phyloP scores from a whole-genome alignment of 805 yeast species.

The Saccharomycodes ludwigii region DNA sequence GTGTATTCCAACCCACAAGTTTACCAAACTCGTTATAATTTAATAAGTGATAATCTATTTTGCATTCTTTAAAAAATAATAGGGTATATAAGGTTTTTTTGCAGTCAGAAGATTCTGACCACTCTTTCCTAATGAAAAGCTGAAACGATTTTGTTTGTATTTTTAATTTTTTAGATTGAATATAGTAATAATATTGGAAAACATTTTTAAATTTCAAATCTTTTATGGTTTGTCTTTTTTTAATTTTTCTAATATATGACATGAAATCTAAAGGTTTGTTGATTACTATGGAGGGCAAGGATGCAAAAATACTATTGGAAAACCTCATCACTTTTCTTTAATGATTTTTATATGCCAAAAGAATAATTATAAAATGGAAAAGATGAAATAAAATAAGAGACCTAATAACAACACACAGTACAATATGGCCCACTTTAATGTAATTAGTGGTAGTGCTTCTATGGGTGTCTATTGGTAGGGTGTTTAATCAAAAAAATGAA shows the following conservation, averaged over 20 bases:
- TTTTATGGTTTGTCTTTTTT: not conserved
- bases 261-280: too few relatives aligned
- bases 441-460: too few relatives aligned
- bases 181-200: conserved; percentile 14
- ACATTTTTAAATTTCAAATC: too few relatives aligned
- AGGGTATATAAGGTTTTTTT: conserved; percentile 15
- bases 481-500: too few relatives aligned
- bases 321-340: too few relatives aligned
- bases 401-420: too few relatives aligned
- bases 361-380: too few relatives aligned
- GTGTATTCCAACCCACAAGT: conserved; percentile 13
- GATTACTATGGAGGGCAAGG: not conserved
- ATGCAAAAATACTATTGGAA: not conserved
- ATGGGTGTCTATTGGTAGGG: too few relatives aligned
- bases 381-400: too few relatives aligned
- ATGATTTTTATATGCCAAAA: too few relatives aligned
- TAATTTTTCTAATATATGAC: too few relatives aligned
- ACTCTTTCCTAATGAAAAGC: conserved; percentile 13
- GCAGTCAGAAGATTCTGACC: conserved; percentile 13
- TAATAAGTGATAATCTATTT: conserved; percentile 9
- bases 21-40: conserved; percentile 14
- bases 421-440: too few relatives aligned
- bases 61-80: conserved; percentile 12
- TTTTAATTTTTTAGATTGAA: conserved; percentile 10
- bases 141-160: conserved; percentile 10